Conservation (phyloP, 495 filamentous ascomycete species). For the Neurospora sp. region DNA sequence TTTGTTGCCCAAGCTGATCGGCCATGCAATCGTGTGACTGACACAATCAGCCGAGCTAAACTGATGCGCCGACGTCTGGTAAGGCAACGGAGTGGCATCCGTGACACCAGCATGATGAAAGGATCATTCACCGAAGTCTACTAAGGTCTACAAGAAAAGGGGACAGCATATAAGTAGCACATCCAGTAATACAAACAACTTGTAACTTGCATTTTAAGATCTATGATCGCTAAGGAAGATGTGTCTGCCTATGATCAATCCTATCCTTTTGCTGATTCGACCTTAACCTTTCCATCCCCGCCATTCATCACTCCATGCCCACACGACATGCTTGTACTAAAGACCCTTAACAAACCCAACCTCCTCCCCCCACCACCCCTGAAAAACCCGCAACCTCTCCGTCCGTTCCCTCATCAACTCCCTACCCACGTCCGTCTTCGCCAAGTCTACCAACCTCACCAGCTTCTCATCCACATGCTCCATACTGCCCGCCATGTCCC, state of each 20-base stretch:
- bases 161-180: not conserved
- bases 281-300: not conserved
- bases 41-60: not conserved
- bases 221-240: not conserved
- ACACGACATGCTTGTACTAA: not conserved
- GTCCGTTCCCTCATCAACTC: constrained; percentile 55
- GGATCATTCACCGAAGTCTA: not conserved
- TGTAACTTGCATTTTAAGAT: not conserved
- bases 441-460: constrained; percentile 59
- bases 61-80: not conserved
- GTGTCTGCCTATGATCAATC: not conserved
- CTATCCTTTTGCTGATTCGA: not conserved
- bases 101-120: not conserved
- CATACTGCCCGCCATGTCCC: constrained; percentile 51
- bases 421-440: constrained; percentile 71
- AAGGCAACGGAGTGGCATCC: not conserved
- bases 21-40: not conserved
- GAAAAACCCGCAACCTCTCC: constrained; percentile 51
- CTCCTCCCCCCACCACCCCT: constrained; percentile 67
- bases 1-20: not conserved
- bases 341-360: constrained; percentile 9
- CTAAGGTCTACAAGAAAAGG: not conserved
- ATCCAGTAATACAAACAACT: not conserved
- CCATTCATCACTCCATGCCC: not conserved
- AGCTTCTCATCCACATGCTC: constrained; percentile 76